Conservation (phyloP, 2,329 filamentous ascomycete genomes). For the Phoma sp. region DNA sequence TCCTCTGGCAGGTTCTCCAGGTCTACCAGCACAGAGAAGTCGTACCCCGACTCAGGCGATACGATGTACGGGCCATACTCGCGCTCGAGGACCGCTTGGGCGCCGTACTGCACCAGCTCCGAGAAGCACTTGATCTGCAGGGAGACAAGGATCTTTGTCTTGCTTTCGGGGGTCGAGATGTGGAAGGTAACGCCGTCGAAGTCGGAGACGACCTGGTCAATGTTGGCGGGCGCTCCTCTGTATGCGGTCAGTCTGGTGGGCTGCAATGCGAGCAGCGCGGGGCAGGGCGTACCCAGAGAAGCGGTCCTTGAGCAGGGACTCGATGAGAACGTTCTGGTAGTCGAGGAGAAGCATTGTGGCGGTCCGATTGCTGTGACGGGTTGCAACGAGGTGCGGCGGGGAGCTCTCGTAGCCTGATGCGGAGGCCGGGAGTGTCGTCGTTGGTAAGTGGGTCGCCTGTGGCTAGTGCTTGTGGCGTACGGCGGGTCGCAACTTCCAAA, state of each 20-base stretch:
- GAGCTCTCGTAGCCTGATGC: conserved; percentile 38
- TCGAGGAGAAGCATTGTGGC: conserved; percentile 85
- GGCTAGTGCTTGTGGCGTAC: conserved; percentile 33
- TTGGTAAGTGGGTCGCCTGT: conserved; percentile 31
- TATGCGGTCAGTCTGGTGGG: conserved; percentile 44
- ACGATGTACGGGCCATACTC: conserved; percentile 96
- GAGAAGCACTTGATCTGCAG: conserved; percentile 94
- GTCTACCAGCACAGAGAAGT: conserved; percentile 93
- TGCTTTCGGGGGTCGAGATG: conserved; percentile 92
- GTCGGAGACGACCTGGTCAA: conserved; percentile 98
- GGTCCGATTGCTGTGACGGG: conserved; percentile 17
- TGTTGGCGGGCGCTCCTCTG: conserved; percentile 83
- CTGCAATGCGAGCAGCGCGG: conserved; percentile 40
- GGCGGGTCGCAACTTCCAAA: conserved; percentile 38
- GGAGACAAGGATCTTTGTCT: conserved; percentile 93
- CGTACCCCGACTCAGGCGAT: conserved; percentile 85
- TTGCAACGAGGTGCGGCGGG: conserved; percentile 26
- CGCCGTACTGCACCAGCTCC: conserved; percentile 92
- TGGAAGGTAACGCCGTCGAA: conserved; percentile 99
- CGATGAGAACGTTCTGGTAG: conserved; percentile 98
- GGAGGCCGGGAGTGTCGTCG: conserved; percentile 41
- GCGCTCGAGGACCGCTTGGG: conserved; percentile 86
- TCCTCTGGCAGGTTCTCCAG: conserved; percentile 84
- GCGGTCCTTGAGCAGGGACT: conserved; percentile 92
- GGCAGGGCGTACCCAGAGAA: conserved; percentile 75